Evolutionary conservation across 805 yeast genomes (phyloP), one percentile per base, ranked within the genome.

Genomic region (Wickerhamiella qilinensis): DNA sequence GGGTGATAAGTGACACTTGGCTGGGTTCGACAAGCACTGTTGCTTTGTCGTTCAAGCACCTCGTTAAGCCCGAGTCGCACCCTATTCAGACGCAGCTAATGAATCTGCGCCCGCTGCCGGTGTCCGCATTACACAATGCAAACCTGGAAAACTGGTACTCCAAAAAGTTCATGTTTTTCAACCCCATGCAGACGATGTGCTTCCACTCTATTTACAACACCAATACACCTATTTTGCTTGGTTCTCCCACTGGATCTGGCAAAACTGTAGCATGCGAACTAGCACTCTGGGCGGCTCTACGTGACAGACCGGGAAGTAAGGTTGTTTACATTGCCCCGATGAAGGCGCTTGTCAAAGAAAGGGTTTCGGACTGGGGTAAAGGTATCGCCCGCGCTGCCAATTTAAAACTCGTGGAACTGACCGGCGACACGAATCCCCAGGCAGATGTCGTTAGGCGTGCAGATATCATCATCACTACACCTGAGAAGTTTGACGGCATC

Each of bases 171-270:
- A 71, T 71, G 40, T 88, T 81, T 58, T 91, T 91, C 68, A 91
- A 91, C 54, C 97, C 98, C 3, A 86, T 91, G 95, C 98, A 91
- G 59, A 88, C 97, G 0, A 88, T 88, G 97, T 71, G 79, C 0
- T 91, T 91, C 61, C 94, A 86, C 53, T 72, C 94, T 0, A 59
- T 91, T 34, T 91, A 86, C 60, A 75, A 91, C 56, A 62, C 78
- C 1, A 72, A 79, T 44, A 69, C 78, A 1, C 81, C 80, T 54
- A 86, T 79, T 0, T 81, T 91, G 56, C 82, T 91, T 33, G 99
- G 99, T 8, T 85, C 97, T 0, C 99, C 99, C 2, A 91, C 98
- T 2, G 98, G 98, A 19, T 88, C 96, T 0, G 99, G 99, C 48
- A 91, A 91, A 57, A 91, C 98, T 0, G 79, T 91, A 25, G 97